Base-by-base conservation (phyloP, 257 asterid genomes). In the Misopates orontium region DNA sequence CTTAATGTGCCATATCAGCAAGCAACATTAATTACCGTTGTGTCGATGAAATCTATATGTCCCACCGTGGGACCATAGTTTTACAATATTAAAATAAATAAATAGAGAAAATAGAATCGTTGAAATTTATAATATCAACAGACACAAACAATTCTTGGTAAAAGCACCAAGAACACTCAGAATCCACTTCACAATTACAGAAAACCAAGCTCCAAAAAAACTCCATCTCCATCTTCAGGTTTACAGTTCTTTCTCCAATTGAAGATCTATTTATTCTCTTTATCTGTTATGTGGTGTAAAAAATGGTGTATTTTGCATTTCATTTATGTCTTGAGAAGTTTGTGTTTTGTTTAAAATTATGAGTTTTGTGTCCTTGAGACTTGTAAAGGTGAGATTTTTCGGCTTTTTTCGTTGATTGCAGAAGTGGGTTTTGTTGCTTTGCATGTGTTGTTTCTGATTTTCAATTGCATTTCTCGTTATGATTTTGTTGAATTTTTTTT, bases 401-500 rank as follows among this genome's bases (percentile, higher is more conserved):
- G 3, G 14, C 8, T 14, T 14, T 45, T 45, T 12, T 14, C 18
- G 19, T 45, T 44, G 4, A 8, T 28, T n/a, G n/a, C n/a, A n/a
- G n/a, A n/a, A n/a, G n/a, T n/a, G n/a, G n/a, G n/a, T n/a, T 36
- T 39, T 59, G 31, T 41, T 4, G 53, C 28, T 20, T 11, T 60
- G 66, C 66, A 60, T 60, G 66, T 40, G 6, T 60, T 18, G 1
- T 56, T 60, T 13, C 36, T 42, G 9, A 14, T 22, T 42, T 41
- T 24, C 19, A 19, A 17, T 24, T 23, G 18, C 67, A 40, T 67
- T 49, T 64, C 67, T 12, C 47, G 18, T 25, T 67, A 8, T 36
- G 12, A 22, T 62, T 28, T 66, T 45, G 70, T 23, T 49, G 41
- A 8, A n/a, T n/a, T n/a, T 21, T 19, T 50, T 20, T 68, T 80